These are phyloP conservation scores for Osmanthus fragrans DNA, from an alignment of 257 asterid species.

Conservation along the genomic window DNA sequence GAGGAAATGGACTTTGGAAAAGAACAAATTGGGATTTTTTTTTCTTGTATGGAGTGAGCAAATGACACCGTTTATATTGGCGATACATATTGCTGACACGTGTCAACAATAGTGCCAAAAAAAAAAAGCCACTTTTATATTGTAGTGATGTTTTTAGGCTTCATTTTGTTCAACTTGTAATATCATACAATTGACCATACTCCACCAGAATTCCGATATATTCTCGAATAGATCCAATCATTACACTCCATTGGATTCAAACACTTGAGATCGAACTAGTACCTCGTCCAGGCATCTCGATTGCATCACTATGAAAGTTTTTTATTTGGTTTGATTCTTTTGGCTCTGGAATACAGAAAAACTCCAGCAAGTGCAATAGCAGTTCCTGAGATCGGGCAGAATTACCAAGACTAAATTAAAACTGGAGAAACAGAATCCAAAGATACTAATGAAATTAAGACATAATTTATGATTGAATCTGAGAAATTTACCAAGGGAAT, in stretches of 20 bases:
- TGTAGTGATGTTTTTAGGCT: too few relatives aligned
- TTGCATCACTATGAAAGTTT: not conserved
- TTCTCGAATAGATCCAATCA: too few relatives aligned
- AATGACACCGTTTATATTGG: too few relatives aligned
- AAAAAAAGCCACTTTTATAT: too few relatives aligned
- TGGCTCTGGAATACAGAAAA: constrained; percentile 69
- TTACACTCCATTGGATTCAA: too few relatives aligned
- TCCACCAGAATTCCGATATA: not conserved
- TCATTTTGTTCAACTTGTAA: not conserved
- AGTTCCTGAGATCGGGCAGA: constrained; percentile 51
- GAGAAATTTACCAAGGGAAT: constrained; percentile 48
- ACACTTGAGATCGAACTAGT: not conserved
- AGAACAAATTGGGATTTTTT: too few relatives aligned
- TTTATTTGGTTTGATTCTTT: constrained; percentile 58
- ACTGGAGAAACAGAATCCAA: not conserved
- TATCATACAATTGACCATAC: not conserved
- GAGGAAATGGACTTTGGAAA: too few relatives aligned
- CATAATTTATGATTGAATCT: not conserved
- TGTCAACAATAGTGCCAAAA: too few relatives aligned
- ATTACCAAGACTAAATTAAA: not conserved
- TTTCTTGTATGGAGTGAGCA: too few relatives aligned
- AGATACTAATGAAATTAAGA: not conserved
- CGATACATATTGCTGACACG: too few relatives aligned
- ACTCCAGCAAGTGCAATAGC: constrained; percentile 88
- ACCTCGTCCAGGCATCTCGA: constrained; percentile 28